phyloP scores from a whole-genome alignment of 2,329 filamentous ascomycete genomes.

The Aspergillus novoparasiticus region DNA sequence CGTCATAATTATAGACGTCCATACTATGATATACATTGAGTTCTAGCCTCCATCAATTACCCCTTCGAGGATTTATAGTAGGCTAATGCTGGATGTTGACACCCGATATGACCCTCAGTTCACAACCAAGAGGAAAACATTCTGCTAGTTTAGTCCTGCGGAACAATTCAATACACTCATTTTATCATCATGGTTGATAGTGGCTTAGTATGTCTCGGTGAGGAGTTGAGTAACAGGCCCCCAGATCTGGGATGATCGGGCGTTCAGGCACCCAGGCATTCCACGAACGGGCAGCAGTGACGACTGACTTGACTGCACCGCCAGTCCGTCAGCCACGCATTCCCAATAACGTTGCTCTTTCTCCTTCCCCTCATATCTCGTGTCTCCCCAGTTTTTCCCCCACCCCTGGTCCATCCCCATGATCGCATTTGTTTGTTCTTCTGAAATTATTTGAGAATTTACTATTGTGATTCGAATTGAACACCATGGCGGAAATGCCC shows the following conservation, averaged over 20 bases:
- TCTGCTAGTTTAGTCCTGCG: not conserved
- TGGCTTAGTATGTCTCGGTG: not conserved
- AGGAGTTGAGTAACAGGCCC: not conserved
- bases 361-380: conserved; percentile 8
- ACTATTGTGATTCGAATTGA: conserved; percentile 6
- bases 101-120: not conserved
- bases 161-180: not conserved
- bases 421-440: conserved; percentile 12
- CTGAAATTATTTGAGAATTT: conserved; percentile 14
- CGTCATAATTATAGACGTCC: not conserved
- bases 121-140: not conserved
- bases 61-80: not conserved
- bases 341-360: not conserved
- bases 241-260: not conserved
- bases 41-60: not conserved
- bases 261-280: conserved; percentile 2
- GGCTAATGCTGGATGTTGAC: not conserved
- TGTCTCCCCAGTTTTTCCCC: conserved; percentile 3
- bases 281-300: not conserved
- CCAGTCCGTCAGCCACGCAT: not conserved
- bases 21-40: not conserved
- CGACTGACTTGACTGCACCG: not conserved
- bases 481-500: conserved; percentile 51
- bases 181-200: not conserved
- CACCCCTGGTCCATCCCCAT: conserved; percentile 16